These are phyloP conservation scores for Lumnitzera racemosa DNA, from an alignment of 345 rosid genomes.

Conservation along the genomic window DNA sequence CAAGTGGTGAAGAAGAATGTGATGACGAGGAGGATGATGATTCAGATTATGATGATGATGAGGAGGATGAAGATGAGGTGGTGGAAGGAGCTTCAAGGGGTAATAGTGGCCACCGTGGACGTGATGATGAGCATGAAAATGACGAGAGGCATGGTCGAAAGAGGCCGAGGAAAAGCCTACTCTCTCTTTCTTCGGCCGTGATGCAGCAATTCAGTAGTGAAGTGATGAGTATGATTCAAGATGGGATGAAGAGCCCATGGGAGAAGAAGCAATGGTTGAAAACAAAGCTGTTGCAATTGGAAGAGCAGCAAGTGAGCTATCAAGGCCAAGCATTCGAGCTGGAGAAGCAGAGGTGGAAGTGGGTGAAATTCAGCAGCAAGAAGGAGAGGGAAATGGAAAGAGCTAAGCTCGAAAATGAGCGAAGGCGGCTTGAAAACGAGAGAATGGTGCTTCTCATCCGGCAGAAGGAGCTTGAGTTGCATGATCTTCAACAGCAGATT, in stretches of 20 bases:
- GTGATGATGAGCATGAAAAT: constrained; percentile 33
- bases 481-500: constrained; percentile 36
- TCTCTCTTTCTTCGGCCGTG: constrained; percentile 15
- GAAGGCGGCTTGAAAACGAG: constrained; percentile 60
- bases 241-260: constrained; percentile 46
- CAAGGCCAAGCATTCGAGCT: constrained; percentile 58
- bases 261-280: constrained; percentile 93
- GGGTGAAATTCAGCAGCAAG: constrained; percentile 80
- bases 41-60: constrained; percentile 44
- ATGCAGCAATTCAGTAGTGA: constrained; percentile 49
- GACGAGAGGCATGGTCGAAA: constrained; percentile 23
- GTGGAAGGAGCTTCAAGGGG: constrained; percentile 16
- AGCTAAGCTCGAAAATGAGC: constrained; percentile 63
- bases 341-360: constrained; percentile 87
- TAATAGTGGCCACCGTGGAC: constrained; percentile 24
- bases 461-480: constrained; percentile 64
- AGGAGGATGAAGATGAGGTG: constrained; percentile 28
- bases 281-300: constrained; percentile 49
- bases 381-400: constrained; percentile 97
- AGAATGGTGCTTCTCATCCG: constrained; percentile 58
- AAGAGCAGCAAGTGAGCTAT: constrained; percentile 62
- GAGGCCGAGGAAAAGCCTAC: constrained; percentile 26
- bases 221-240: constrained; percentile 37
- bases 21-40: constrained; percentile 41
- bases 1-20: constrained; percentile 39